Conservation (phyloP, 179 eudicot species). For the Gypsophila paniculata region DNA sequence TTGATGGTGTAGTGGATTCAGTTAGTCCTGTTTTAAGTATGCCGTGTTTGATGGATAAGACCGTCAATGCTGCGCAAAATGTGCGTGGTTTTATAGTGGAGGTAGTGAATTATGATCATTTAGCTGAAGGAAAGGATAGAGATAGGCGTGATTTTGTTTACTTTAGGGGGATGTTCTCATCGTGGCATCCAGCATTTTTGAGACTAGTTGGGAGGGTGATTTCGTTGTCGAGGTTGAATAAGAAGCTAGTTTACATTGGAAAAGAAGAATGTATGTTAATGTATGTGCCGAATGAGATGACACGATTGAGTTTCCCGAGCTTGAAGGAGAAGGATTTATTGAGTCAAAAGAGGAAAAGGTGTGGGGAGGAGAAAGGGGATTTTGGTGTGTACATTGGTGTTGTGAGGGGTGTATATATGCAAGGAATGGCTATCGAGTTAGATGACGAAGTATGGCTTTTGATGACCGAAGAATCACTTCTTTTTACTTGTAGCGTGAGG, state of each 20-base stretch:
- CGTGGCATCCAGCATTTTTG: conserved; percentile 59
- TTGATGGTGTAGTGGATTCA: conserved; percentile 49
- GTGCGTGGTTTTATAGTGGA: conserved; percentile 54
- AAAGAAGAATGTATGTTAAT: conserved; percentile 53
- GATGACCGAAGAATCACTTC: conserved; percentile 50
- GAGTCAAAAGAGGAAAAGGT: conserved; percentile 13
- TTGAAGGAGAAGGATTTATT: conserved; percentile 13
- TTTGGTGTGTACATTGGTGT: conserved; percentile 65
- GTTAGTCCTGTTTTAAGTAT: conserved; percentile 61
- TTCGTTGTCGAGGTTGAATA: conserved; percentile 50
- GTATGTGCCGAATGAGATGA: conserved; percentile 45
- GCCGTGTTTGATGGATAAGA: conserved; percentile 35
- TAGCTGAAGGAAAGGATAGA: conserved; percentile 9
- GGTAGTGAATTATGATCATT: conserved; percentile 7
- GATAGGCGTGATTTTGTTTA: conserved; percentile 52
- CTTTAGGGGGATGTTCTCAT: conserved; percentile 48
- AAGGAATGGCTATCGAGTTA: conserved; percentile 72
- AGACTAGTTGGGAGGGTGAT: conserved; percentile 46
- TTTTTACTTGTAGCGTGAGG: conserved; percentile 57
- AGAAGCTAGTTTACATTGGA: conserved; percentile 62
- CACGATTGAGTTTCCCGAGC: conserved; percentile 30
- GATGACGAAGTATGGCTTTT: conserved; percentile 73
- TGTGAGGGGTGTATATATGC: conserved; percentile 58
- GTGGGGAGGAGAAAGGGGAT: conserved; percentile 44
- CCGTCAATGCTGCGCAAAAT: conserved; percentile 19